Base-by-base conservation (phyloP, 2,329 filamentous ascomycete species). In the Alternaria sp. region DNA sequence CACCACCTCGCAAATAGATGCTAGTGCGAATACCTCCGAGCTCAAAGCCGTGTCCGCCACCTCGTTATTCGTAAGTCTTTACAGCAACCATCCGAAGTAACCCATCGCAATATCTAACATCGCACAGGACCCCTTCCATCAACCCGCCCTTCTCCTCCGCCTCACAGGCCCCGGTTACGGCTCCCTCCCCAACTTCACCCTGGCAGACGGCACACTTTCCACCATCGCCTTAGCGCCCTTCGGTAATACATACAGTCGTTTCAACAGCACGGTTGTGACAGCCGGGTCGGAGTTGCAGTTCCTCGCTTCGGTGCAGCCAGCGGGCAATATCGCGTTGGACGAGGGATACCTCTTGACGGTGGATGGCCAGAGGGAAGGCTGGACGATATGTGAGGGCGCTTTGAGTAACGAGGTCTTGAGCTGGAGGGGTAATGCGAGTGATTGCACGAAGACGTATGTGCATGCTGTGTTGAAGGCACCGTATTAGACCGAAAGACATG, bases 291-390 rank as follows among this genome's bases (percentile, higher is more conserved):
- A 79, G 44, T 49, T 82, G 26, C 67, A 71, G 54, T 80, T 83
- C 52, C 60, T 75, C 11, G 71, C 78, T 1, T 64, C 64, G n/a
- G 58, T 46, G 45, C 73, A 79, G 62, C 62, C 66, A n/a, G 63
- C 43, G 13, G 79, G 79, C 1, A 79, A 79, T 57, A 44, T 82
- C 50, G 76, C 59, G 59, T 55, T 82, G 59, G 63, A 73, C 54
- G 69, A 70, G 13, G 81, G 77, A 30, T 81, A 80, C 63, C 56
- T 82, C 25, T 46, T 82, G 40, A 78, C 74, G 2, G 79, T 82
- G 21, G 71, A 72, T 51, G 80, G 77, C 1, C 62, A 76, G 54
- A 75, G 57, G 11, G 70, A 74, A 54, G 80, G 80, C 0, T 83
- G 80, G 81, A 80, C 71, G 47, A 69, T 82, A 44, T 83, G 81